Percentiles rank a stretch among this genome's conserved stretches.
phyloP scores from a whole-genome alignment of 768 basidiomycete species.

The Melanogaster broomeanus region DNA sequence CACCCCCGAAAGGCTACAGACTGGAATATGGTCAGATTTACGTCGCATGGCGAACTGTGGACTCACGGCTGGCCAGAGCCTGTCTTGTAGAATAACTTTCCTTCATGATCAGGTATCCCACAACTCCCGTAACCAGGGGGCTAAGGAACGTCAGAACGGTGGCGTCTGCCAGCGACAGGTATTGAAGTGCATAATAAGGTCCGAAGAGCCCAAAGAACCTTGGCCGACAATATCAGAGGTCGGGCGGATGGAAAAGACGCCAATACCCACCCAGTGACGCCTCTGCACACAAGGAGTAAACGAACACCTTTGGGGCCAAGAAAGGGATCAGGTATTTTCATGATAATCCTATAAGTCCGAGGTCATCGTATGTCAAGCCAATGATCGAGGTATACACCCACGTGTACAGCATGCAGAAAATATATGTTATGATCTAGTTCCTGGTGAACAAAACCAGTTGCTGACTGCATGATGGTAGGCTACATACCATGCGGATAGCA shows the following conservation, averaged over 20 bases:
- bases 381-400: too few species aligned
- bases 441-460: too few species aligned
- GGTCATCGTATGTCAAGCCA: too few species aligned
- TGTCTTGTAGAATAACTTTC: slow-evolving; percentile 60
- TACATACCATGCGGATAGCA: too few species aligned
- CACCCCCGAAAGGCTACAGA: slow-evolving; percentile 73
- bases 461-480: too few species aligned
- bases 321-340: too few species aligned
- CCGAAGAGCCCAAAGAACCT: too few species aligned
- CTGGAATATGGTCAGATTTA: slow-evolving; percentile 25
- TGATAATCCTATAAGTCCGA: slow-evolving; percentile 61
- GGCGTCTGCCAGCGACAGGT: slow-evolving; percentile 76
- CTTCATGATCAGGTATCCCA: slow-evolving; percentile 60
- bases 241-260: neutral
- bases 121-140: slow-evolving; percentile 64
- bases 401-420: too few species aligned
- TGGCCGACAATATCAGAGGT: neutral
- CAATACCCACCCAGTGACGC: slow-evolving; percentile 57
- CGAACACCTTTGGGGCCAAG: too few species aligned
- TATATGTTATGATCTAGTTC: too few species aligned
- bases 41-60: neutral
- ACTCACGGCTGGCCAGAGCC: slow-evolving; percentile 52
- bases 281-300: slow-evolving; percentile 59
- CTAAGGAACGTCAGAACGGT: slow-evolving; percentile 75
- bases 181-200: slow-evolving; percentile 70